Evolutionary conservation across 495 filamentous ascomycete species (phyloP).

Genomic region (Bryoglossum gracile): DNA sequence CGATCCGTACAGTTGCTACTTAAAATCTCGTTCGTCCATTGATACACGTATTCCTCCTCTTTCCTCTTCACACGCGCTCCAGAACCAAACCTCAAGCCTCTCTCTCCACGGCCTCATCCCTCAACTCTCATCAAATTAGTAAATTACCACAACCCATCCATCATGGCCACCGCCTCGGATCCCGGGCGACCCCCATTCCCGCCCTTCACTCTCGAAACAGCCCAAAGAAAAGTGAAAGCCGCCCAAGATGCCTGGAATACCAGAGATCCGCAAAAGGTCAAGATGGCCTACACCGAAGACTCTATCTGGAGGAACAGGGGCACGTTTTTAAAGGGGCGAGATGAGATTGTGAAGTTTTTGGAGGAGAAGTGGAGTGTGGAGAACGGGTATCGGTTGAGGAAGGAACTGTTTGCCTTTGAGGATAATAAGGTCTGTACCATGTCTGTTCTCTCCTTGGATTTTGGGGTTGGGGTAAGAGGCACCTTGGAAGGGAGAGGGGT

Average conservation of each 20-base stretch:
- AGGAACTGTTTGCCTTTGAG: constrained; percentile 77
- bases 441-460: background rate
- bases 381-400: constrained; percentile 66
- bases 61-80: no score
- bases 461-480: background rate
- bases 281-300: constrained; percentile 65
- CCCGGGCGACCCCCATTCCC: constrained; percentile 43
- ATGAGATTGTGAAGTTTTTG: constrained; percentile 64
- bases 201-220: constrained; percentile 74
- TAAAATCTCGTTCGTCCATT: no score
- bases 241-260: constrained; percentile 86
- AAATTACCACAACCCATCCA: background rate
- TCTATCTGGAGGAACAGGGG: constrained; percentile 80
- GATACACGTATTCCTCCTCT: no score
- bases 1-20: no score
- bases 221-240: constrained; percentile 72
- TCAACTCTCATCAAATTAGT: background rate
- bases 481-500: no score
- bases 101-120: no score
- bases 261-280: constrained; percentile 55
- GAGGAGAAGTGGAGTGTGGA: constrained; percentile 72
- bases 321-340: constrained; percentile 61
- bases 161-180: constrained; percentile 9
- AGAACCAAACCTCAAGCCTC: no score
- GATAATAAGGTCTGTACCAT: constrained; percentile 44